Evolutionary conservation across 345 rosid species (phyloP), one percentile per base, ranked within the genome.

Genomic region (Murraya koenigii): DNA sequence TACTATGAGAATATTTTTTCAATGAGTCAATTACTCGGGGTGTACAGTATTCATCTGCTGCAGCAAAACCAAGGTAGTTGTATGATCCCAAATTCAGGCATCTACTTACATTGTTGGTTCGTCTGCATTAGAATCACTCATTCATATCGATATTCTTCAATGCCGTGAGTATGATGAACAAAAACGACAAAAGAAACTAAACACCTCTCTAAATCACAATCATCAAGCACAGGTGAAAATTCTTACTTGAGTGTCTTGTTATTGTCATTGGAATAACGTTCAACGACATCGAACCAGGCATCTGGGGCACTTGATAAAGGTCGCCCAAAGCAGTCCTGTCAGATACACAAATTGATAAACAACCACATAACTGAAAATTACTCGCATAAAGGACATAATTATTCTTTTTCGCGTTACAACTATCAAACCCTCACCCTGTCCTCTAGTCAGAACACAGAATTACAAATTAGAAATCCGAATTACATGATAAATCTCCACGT

Each of bases 1-100:
- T 96, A 77, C 98, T 91, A 0, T 98, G 85, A 20, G 95, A 90
- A 85, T 85, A 96, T 76, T 79, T 88, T 83, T 87, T 91, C 77
- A 96, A 83, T 17, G 94, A 77, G 79, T 92, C 91, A 22, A 96
- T 96, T 11, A 78, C 99, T 75, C 97, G 94, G 33, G 97, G 98
- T 0, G 97, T 96, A 79, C 98, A 96, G 80, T 96, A 96, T 77
- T 96, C 99, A 88, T 96, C 99, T 8, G 90, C 86, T 9, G 98
- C 94, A 60, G 97, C 97, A 83, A 96, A 96, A 13, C 99, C 99
- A 76, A 96, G 97, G 84, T 96, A 96, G 73, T 96, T 96, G 88
- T 96, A 96, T 5, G 98, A 94, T 6, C 98, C 99, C 90, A 96
- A 82, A 84, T 96, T 96, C 62, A 96, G 96, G 75, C 99, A 96